Base-by-base conservation (phyloP, 345 rosid species). In the Citrus maxima region DNA sequence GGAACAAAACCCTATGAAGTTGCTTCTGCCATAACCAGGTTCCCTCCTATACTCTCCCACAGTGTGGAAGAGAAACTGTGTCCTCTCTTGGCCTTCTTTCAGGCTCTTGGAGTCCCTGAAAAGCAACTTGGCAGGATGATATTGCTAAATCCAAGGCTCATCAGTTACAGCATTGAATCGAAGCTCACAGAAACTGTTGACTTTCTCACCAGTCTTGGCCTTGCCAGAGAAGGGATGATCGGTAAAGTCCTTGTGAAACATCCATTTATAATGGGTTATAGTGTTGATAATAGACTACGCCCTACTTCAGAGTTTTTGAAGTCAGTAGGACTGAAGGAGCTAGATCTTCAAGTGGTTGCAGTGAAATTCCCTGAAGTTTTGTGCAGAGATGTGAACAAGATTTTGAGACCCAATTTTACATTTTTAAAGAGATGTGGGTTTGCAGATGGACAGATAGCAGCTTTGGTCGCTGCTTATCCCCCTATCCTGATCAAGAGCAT, bases 31-130 rank as follows among this genome's bases (percentile, higher is more conserved):
- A 87, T 93, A 14, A 82, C 85, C 82, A 89, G 86, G 38, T 93
- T 93, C 79, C 95, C 95, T 79, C 91, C 87, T 67, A 86, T 93
- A 32, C 89, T 93, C 70, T 86, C 97, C 75, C 93, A 93, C 71
- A 89, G 97, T 67, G 89, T 93, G 42, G 90, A 93, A 82, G 92
- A 93, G 88, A 93, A 91, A 82, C 92, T 93, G 38, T 93, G 95
- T 62, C 97, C 97, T 1, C 93, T 93, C 56, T 84, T 93, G 84
- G 97, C 95, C 25, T 93, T 93, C 88, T 91, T 91, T 73, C 95
- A 93, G 80, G 89, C 95, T 1, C 77, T 87, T 32, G 97, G 95
- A 37, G 87, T 93, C 63, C 84, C 97, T 51, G 93, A 93, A 80
- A 87, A 84, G 70, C 95, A 93, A 34, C 90, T 91, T 51, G 97